Percentiles rank a stretch among this genome's conserved stretches.
phyloP scores from a whole-genome alignment of 140 eudicot genomes.

The Stevia rebaudiana region DNA sequence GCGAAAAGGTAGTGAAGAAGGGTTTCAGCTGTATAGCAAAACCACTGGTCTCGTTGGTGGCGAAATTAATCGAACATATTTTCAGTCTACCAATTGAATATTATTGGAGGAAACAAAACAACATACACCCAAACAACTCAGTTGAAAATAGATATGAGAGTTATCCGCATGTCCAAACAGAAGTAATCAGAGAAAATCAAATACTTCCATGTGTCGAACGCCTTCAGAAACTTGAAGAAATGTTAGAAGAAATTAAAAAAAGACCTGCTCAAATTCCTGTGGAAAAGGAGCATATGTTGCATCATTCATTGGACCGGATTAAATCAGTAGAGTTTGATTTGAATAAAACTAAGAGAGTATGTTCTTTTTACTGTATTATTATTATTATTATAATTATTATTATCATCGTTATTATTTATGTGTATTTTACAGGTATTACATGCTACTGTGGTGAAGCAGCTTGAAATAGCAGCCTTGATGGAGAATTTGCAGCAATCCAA shows the following conservation, averaged over 20 bases:
- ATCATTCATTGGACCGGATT: slow-evolving; percentile 68
- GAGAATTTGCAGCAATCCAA: slow-evolving; percentile 53
- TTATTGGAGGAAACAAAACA: slow-evolving; percentile 41
- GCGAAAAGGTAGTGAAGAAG: slow-evolving; percentile 49
- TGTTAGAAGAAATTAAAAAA: slow-evolving; percentile 58
- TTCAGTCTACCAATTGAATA: slow-evolving; percentile 35
- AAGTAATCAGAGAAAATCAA: slow-evolving; percentile 32
- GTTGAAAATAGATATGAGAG: slow-evolving; percentile 33
- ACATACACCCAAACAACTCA: slow-evolving; percentile 35
- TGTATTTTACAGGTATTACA: slow-evolving; percentile 48
- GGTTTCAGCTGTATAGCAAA: slow-evolving; percentile 44
- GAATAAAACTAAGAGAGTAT: slow-evolving; percentile 69
- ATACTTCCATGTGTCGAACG: slow-evolving; percentile 67
- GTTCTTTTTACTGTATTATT: slow-evolving; percentile 1
- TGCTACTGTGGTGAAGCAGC: slow-evolving; percentile 69
- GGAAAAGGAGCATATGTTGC: slow-evolving; percentile 77
- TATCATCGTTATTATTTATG: neutral
- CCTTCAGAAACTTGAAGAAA: slow-evolving; percentile 59
- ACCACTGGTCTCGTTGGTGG: slow-evolving; percentile 33
- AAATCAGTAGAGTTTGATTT: slow-evolving; percentile 80
- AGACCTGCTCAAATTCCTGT: slow-evolving; percentile 67
- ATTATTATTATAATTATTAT: neutral
- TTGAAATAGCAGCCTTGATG: slow-evolving; percentile 51
- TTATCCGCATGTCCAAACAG: slow-evolving; percentile 17
- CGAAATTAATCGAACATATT: slow-evolving; percentile 35